Conservation (phyloP, 306 rosid species). For the Betula pendula region DNA sequence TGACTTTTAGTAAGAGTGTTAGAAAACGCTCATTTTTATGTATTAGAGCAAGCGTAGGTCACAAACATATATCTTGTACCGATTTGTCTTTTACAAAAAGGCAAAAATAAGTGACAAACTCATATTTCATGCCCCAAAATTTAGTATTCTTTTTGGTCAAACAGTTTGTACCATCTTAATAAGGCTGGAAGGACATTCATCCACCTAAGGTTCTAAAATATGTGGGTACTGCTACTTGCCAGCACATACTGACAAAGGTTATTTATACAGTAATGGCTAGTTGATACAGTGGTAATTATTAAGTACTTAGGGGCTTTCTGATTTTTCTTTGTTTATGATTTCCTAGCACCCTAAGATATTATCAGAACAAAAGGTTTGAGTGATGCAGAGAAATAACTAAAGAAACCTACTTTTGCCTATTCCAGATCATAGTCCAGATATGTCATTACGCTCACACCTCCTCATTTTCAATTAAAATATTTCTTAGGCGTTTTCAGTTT, state of each 20-base stretch:
- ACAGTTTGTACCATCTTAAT: constrained; percentile 1
- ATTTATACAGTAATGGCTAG: not conserved
- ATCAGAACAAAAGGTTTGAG: not conserved
- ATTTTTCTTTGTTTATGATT: not conserved
- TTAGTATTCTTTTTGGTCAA: not conserved
- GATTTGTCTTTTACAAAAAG: not conserved
- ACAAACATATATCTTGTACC: not conserved
- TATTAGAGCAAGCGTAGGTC: not conserved
- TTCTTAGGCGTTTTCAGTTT: not conserved
- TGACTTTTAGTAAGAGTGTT: not conserved
- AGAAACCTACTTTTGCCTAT: not conserved
- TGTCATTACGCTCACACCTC: not conserved
- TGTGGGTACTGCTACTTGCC: not conserved
- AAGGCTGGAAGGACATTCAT: not conserved
- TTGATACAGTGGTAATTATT: not conserved
- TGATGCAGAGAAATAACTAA: not conserved
- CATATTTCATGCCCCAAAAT: not conserved
- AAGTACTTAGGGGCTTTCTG: not conserved
- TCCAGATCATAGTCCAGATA: not conserved
- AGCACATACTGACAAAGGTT: not conserved
- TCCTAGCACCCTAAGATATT: not conserved
- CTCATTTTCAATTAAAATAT: not conserved
- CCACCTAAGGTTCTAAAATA: not conserved
- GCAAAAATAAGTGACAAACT: not conserved
- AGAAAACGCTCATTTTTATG: not conserved